phyloP scores from a whole-genome alignment of 768 basidiomycete species.

The Mrakia gelida region DNA sequence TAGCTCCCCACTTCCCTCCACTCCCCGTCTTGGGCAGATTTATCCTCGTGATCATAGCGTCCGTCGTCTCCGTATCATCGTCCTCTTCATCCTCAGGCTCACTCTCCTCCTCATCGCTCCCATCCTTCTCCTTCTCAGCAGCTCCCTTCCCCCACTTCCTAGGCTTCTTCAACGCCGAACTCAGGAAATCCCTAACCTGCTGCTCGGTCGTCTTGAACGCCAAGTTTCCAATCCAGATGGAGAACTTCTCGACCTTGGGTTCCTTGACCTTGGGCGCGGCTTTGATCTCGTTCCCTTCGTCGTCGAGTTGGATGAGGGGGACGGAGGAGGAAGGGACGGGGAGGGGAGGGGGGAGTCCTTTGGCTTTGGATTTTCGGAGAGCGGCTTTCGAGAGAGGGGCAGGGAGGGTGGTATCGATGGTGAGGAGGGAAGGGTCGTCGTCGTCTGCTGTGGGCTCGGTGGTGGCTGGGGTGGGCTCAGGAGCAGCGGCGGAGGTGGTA shows the following conservation, averaged over 20 bases:
- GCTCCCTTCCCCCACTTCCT: conserved; percentile 9
- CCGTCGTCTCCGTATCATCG: conserved; percentile 18
- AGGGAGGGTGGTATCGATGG: conserved; percentile 31
- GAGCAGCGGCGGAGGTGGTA: background rate
- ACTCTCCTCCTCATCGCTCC: conserved; percentile 34
- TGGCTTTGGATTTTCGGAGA: conserved; percentile 28
- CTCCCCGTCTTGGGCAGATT: conserved; percentile 27
- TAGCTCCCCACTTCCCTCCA: conserved; percentile 32
- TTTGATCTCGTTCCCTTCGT: conserved; percentile 16
- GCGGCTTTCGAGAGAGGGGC: conserved; percentile 28
- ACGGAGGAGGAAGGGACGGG: conserved; percentile 10
- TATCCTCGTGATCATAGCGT: conserved; percentile 31
- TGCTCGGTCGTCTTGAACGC: conserved; percentile 80
- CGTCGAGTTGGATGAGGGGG: background rate
- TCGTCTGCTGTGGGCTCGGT: background rate
- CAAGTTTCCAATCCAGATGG: conserved; percentile 93
- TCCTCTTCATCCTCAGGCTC: conserved; percentile 14
- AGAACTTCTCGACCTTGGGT: conserved; percentile 47
- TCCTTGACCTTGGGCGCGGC: background rate
- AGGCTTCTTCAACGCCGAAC: conserved; percentile 18
- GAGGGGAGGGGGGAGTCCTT: conserved; percentile 16
- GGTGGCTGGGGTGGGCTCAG: background rate
- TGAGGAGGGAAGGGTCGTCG: conserved; percentile 25
- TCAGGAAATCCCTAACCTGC: conserved; percentile 52
- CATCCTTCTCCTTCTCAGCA: conserved; percentile 27